Conservation (phyloP, 179 eudicot species). For the Camellia oleifera region DNA sequence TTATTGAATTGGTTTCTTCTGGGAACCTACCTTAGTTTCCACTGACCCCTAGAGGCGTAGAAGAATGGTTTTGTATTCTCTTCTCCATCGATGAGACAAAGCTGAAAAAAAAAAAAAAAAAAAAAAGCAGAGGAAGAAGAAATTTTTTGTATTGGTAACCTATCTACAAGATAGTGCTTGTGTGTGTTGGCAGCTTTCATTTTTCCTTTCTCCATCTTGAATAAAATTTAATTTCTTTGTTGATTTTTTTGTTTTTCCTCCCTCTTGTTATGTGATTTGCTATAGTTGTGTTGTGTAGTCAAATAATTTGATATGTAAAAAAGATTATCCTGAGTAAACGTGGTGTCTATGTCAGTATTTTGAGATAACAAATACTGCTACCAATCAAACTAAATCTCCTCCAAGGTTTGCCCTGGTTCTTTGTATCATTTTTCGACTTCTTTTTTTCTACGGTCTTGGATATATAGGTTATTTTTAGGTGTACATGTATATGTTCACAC, state of each 20-base stretch:
- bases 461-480: background rate
- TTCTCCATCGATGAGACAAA: background rate
- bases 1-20: background rate
- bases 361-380: conserved; percentile 19
- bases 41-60: too few relatives aligned
- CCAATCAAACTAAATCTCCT: conserved; percentile 76
- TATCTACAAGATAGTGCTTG: background rate
- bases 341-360: background rate
- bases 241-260: background rate
- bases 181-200: background rate
- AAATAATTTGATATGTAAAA: too few relatives aligned
- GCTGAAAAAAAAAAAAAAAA: background rate
- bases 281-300: background rate
- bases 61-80: background rate
- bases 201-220: background rate
- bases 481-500: background rate
- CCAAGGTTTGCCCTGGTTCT: conserved; percentile 52
- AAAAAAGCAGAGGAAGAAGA: background rate
- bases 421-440: conserved; percentile 4
- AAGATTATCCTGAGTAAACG: background rate
- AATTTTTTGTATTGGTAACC: background rate
- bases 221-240: background rate
- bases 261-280: background rate
- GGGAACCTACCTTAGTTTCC: too few relatives aligned
- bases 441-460: background rate